Percentiles rank a stretch among this genome's conserved stretches.
Conservation (phyloP, 1,284 basidiomycete genomes). For the Cutaneotrichosporon cutaneum region DNA sequence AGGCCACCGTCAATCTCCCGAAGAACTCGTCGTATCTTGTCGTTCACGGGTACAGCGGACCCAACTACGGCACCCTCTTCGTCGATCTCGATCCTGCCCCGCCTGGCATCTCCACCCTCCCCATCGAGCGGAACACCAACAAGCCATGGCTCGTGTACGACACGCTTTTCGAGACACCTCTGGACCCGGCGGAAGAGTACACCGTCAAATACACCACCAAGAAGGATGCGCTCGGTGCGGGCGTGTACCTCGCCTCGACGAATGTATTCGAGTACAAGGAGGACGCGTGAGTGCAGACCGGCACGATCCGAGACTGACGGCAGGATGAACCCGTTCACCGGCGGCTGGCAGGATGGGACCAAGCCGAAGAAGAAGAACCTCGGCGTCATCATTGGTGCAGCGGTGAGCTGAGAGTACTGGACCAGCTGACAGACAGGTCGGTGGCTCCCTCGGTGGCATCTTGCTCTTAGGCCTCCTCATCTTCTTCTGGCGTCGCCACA, state of each 20-base stretch:
- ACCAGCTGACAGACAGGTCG: background rate
- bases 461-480: background rate
- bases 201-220: background rate
- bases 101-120: constrained; percentile 1
- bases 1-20: background rate
- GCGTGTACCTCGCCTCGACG: background rate
- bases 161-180: background rate
- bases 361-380: background rate
- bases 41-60: background rate
- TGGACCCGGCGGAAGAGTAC: background rate
- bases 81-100: background rate
- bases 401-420: background rate
- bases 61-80: background rate
- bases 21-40: constrained; percentile 1
- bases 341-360: background rate
- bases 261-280: background rate
- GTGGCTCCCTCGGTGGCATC: background rate
- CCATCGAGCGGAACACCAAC: background rate
- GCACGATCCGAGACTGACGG: background rate
- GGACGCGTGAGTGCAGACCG: background rate
- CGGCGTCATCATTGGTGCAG: background rate
- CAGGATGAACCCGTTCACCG: background rate
- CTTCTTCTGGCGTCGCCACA: constrained; percentile 1
- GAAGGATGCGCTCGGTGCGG: background rate
- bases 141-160: constrained; percentile 3